Percentiles rank a stretch among this genome's conserved stretches.
phyloP scores from a whole-genome alignment of 1,284 basidiomycete species.

The Ustilago cynodontis region DNA sequence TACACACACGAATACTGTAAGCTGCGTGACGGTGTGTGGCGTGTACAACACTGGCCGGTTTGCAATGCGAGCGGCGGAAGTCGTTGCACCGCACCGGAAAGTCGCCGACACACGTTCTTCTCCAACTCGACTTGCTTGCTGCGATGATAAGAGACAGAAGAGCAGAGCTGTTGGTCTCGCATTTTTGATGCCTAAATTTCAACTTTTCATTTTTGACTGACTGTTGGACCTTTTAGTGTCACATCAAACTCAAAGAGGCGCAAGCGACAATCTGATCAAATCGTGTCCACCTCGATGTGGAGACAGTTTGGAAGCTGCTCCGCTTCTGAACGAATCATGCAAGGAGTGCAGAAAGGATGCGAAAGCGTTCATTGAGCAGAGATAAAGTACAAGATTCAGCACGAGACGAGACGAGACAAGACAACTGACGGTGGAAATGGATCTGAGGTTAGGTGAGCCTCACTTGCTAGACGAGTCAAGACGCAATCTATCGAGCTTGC shows the following conservation, averaged over 20 bases:
- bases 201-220: background rate
- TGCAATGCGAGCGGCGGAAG: background rate
- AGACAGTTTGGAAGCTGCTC: background rate
- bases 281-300: background rate
- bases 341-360: background rate
- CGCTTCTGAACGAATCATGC: background rate
- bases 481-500: constrained; percentile 30
- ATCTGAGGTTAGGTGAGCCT: background rate
- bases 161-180: constrained; percentile 4
- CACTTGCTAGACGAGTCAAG: constrained; percentile 24
- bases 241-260: background rate
- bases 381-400: background rate
- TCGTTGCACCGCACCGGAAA: background rate
- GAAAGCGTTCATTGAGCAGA: background rate
- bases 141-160: background rate
- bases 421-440: background rate
- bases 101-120: constrained; percentile 10
- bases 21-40: background rate
- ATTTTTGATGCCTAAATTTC: constrained; percentile 4
- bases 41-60: background rate
- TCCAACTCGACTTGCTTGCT: no score
- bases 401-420: background rate
- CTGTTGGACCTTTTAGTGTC: background rate
- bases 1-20: background rate
- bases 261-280: no score